A percentile compares a stretch with the other conserved stretches of the same genome.
phyloP scores from a whole-genome alignment of 495 filamentous ascomycete genomes.

The Aspergillus diversus region DNA sequence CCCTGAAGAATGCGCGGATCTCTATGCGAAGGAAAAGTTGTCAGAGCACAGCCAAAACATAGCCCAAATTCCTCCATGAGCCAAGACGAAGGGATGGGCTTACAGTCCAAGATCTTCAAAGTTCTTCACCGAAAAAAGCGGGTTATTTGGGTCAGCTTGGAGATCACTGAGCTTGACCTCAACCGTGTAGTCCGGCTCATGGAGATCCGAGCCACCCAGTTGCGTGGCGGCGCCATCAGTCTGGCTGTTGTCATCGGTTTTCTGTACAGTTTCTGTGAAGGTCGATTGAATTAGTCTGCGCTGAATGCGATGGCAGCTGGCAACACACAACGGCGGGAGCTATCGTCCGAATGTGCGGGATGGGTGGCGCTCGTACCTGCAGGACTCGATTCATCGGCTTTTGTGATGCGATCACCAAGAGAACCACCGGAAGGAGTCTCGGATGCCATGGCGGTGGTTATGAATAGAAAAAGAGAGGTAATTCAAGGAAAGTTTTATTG shows the following conservation, averaged over 20 bases:
- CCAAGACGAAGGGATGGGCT: slow-evolving; percentile 36
- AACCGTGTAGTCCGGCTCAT: slow-evolving; percentile 78
- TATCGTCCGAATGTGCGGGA: slow-evolving; percentile 16
- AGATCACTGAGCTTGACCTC: slow-evolving; percentile 90
- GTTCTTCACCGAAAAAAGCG: slow-evolving; percentile 78
- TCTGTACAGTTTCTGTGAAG: slow-evolving; percentile 21
- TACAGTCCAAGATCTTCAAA: slow-evolving; percentile 89
- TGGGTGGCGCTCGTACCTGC: slow-evolving; percentile 33
- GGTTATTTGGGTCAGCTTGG: slow-evolving; percentile 83
- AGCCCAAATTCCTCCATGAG: background rate
- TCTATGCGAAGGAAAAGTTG: slow-evolving; percentile 27
- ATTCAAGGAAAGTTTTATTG: background rate
- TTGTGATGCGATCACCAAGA: slow-evolving; percentile 66
- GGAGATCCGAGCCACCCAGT: slow-evolving; percentile 56
- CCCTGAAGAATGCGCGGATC: slow-evolving; percentile 59
- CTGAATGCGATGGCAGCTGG: slow-evolving; percentile 18
- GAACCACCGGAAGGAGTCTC: slow-evolving; percentile 45
- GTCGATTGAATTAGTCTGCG: slow-evolving; percentile 22
- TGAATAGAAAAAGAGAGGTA: background rate
- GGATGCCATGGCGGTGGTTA: slow-evolving; percentile 34
- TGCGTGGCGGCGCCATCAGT: slow-evolving; percentile 56
- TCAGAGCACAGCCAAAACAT: slow-evolving; percentile 14
- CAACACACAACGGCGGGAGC: slow-evolving; percentile 17
- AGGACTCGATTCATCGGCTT: slow-evolving; percentile 36
- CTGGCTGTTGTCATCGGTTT: slow-evolving; percentile 35